A percentile compares a stretch with the other conserved stretches of the same genome.
phyloP scores from a whole-genome alignment of 2,329 filamentous ascomycete species.

The Fusarium agapanthi region DNA sequence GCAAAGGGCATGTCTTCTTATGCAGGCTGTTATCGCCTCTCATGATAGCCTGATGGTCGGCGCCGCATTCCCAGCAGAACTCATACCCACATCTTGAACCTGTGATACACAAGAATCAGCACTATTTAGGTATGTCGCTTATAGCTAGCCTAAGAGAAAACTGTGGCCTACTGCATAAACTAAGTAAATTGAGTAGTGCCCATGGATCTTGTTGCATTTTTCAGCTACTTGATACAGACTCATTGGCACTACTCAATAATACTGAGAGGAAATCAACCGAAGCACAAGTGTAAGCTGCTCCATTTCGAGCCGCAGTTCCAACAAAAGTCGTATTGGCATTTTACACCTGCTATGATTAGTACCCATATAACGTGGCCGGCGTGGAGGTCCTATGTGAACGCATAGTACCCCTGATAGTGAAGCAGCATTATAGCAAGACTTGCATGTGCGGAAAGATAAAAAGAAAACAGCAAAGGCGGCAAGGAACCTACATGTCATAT shows the following conservation, averaged over 20 bases:
- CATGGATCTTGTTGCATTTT: not conserved
- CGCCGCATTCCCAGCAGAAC: conserved; percentile 52
- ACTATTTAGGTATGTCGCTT: not conserved
- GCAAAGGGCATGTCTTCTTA: conserved; percentile 42
- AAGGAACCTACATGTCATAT: conserved; percentile 53
- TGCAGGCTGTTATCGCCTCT: conserved; percentile 47
- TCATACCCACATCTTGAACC: conserved; percentile 48
- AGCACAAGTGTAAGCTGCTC: conserved; percentile 23
- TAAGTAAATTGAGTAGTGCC: not conserved
- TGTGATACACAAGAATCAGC: conserved; percentile 33
- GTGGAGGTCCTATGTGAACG: conserved; percentile 12
- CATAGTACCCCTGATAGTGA: conserved; percentile 12
- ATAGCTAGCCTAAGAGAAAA: not conserved
- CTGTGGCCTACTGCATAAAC: not conserved
- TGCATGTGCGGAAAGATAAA: not conserved
- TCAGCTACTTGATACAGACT: not conserved
- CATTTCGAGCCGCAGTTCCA: conserved; percentile 45
- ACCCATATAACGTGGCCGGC: not conserved
- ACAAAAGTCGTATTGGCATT: conserved; percentile 48
- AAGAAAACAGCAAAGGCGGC: not conserved
- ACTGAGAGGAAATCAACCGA: not conserved
- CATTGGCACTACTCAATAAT: not conserved
- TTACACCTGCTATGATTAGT: conserved; percentile 44
- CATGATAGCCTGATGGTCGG: conserved; percentile 45
- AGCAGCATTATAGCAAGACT: not conserved